Evolutionary conservation across 441 rosid species (phyloP), one percentile per base, ranked within the genome.

Genomic region (Brassica hybrid): DNA sequence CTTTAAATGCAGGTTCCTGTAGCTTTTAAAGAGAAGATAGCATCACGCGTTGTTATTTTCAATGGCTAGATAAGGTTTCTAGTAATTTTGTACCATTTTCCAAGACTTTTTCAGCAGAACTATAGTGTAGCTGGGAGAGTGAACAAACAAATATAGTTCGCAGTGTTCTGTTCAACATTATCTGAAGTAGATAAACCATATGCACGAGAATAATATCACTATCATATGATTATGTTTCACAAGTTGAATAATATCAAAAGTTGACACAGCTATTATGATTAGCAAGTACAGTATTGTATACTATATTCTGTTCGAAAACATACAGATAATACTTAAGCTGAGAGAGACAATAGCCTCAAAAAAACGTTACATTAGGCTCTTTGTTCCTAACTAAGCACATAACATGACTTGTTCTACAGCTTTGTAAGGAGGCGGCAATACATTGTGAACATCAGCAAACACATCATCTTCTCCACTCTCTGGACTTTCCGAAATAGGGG

Each of bases 351-450:
- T 0, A 5, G 36, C 7, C 13, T 41, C 32, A 43, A 66, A 1
- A 66, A 45, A 4, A 45, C 58, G 19, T 66, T 41, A 65, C 34
- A 17, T 66, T 19, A 66, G 3, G 13, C 7, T n/a, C 58, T 6
- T 1, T 52, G 45, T 72, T 72, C 50, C 56, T 19, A 64, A 32
- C 74, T 81, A 88, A 57, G 94, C 91, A 76, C 83, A 85, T 79
- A 81, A 70, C 66, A 78, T 63, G 73, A 84, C 80, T 58, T 75
- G 59, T 79, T 87, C 88, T 78, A 77, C 74, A 23, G 74, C 77
- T 67, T 83, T 66, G 34, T 87, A 91, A 2, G 90, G 89, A 50
- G 87, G 89, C 19, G 99, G 98, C 82, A 94, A 82, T 80, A 83
- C 56, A 61, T 79, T 80, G 5, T 68, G 80, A 57, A 86, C 80